Evolutionary conservation across 176 grass and related monocot species (phyloP), one percentile per base, ranked within the genome.

Genomic region (Alloteropsis semialata): DNA sequence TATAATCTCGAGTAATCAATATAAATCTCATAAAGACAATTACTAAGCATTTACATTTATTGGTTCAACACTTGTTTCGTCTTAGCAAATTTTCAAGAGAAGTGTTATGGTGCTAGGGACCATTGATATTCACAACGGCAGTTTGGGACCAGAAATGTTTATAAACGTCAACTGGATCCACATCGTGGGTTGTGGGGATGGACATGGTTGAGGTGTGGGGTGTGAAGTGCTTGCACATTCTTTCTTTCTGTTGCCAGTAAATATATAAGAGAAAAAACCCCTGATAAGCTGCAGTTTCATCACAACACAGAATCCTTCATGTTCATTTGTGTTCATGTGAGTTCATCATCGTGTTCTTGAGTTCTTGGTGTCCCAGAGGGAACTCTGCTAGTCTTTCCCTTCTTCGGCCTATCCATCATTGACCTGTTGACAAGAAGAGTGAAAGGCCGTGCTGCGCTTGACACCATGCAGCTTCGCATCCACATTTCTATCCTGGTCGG

Each of bases 41-140:
- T 85, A 24, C 49, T 74, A 80, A 66, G 34, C 76, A 60, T 75
- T 75, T 68, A 27, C 14, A 69, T 46, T 49, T 17, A n/a, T 24
- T 32, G n/a, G 65, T 77, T 77, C 8, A 44, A 28, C 48, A 64
- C 34, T 79, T 69, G 3, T 62, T 82, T 27, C 22, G 18, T 69
- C 43, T 69, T 14, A 80, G 30, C 1, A 8, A 25, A 14, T 43
- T 69, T 62, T 51, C 49, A 24, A 55, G 6, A 55, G 22, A 56
- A 24, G 54, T 24, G 54, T 56, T 56, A 56, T 24, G 22, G 54
- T 56, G 54, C 55, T 57, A 25, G 55, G n/a, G 27, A 25, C 55
- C 2, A 4, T 60, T 60, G 25, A 29, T 60, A 25, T 60, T 60
- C 8, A 29, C 29, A 60, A 60, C 4, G 12, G 57, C 12, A 59